Conservation (phyloP, 805 yeast species). For the Wickerhamomyces rabaulensis region DNA sequence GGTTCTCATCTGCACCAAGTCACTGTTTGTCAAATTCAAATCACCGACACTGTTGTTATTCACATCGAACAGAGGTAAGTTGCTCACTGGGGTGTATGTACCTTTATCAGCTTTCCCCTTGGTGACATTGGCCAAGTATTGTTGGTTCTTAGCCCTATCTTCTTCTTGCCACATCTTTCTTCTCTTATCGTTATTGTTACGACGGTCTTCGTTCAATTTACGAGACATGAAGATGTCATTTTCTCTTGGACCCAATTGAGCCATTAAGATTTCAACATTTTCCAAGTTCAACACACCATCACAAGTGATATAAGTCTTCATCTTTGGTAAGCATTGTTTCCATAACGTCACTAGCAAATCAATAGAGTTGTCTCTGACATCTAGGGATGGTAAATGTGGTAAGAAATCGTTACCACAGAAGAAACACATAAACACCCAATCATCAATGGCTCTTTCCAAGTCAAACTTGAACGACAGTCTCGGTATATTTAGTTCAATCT, state of each 20-base stretch:
- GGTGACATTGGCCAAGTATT: constrained; percentile 47
- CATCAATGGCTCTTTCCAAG: constrained; percentile 93
- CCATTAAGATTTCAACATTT: constrained; percentile 69
- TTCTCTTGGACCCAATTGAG: constrained; percentile 65
- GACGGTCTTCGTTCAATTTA: constrained; percentile 63
- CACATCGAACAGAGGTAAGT: constrained; percentile 72
- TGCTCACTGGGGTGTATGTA: constrained; percentile 61
- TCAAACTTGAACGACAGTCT: constrained; percentile 72
- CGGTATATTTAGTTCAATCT: constrained; percentile 71
- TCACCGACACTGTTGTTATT: constrained; percentile 73
- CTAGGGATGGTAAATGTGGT: constrained; percentile 92
- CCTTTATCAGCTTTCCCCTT: constrained; percentile 69
- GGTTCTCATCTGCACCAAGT: constrained; percentile 59
- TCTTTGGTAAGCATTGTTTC: constrained; percentile 64
- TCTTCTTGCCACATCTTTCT: constrained; percentile 45
- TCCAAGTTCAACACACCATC: constrained; percentile 79
- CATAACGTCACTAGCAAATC: constrained; percentile 77
- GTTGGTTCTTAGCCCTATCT: constrained; percentile 38
- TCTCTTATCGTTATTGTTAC: constrained; percentile 60
- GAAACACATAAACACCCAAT: constrained; percentile 98
- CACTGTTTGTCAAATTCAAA: constrained; percentile 58
- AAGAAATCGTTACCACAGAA: constrained; percentile 97
- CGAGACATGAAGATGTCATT: constrained; percentile 68
- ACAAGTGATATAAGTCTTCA: constrained; percentile 78
- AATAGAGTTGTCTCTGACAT: constrained; percentile 91